Conservation (phyloP, 225 moss, liverwort and hornwort species). For the Thuidium tamariscinum region DNA sequence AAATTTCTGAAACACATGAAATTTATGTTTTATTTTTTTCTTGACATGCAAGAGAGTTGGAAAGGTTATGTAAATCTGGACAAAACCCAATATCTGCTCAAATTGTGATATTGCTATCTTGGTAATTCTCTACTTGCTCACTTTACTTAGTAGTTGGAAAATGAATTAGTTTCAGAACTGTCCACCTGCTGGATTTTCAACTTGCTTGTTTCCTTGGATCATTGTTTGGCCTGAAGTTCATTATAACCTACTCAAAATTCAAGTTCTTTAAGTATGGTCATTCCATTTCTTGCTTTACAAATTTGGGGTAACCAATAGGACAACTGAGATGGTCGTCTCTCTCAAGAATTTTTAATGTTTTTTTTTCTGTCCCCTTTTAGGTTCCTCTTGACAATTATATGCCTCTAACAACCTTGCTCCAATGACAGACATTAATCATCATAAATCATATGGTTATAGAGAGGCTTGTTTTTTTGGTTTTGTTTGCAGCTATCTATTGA, state of each 20-base stretch:
- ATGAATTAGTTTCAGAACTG: not conserved
- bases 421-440: not conserved
- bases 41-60: not conserved
- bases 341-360: not conserved
- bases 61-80: not conserved
- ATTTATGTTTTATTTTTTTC: not conserved
- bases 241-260: not conserved
- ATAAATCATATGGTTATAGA: not conserved
- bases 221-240: not conserved
- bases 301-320: not conserved
- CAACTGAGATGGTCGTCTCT: not conserved
- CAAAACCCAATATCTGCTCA: not conserved
- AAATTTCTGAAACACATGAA: not conserved
- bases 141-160: not conserved
- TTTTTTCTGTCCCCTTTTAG: not conserved
- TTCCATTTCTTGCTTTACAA: not conserved
- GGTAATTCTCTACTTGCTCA: not conserved
- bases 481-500: not conserved
- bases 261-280: not conserved
- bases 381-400: not conserved
- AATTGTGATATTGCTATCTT: not conserved
- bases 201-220: not conserved
- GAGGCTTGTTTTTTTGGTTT: not conserved
- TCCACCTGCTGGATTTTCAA: not conserved
- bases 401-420: not conserved